Evolutionary conservation across 306 rosid genomes (phyloP).

Genomic region (Dalbergia cultrata): DNA sequence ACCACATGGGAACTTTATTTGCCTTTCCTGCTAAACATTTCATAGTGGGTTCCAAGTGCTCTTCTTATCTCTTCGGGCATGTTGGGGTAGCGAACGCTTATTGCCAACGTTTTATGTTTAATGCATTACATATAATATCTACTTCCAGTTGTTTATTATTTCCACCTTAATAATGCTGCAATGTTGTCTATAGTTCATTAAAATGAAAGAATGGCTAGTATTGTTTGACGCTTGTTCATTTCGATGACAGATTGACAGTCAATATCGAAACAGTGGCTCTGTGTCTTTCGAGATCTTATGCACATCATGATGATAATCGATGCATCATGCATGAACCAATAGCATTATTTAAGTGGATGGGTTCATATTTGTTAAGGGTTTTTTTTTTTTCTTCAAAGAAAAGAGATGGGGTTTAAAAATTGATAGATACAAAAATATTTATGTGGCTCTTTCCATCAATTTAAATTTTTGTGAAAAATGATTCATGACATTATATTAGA

Average conservation of each 20-base stretch:
- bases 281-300: constrained; percentile 15
- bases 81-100: constrained; percentile 14
- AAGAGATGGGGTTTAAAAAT: too few species aligned
- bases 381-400: too few species aligned
- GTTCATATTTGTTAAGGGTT: too few species aligned
- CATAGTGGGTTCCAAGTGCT: constrained; percentile 46
- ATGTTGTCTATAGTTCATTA: too few species aligned
- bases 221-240: neutral
- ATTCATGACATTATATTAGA: too few species aligned
- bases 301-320: too few species aligned
- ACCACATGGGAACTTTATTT: constrained; percentile 50
- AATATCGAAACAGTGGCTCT: neutral
- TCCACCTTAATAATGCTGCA: neutral
- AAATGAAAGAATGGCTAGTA: neutral
- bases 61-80: constrained; percentile 35
- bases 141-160: neutral
- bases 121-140: neutral
- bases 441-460: too few species aligned
- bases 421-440: too few species aligned
- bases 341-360: too few species aligned
- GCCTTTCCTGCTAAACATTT: neutral
- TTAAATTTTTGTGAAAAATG: too few species aligned
- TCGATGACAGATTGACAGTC: neutral
- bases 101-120: neutral
- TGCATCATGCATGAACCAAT: too few species aligned